phyloP scores from a whole-genome alignment of 139 green algal species.

The Pleodorina starrii region DNA sequence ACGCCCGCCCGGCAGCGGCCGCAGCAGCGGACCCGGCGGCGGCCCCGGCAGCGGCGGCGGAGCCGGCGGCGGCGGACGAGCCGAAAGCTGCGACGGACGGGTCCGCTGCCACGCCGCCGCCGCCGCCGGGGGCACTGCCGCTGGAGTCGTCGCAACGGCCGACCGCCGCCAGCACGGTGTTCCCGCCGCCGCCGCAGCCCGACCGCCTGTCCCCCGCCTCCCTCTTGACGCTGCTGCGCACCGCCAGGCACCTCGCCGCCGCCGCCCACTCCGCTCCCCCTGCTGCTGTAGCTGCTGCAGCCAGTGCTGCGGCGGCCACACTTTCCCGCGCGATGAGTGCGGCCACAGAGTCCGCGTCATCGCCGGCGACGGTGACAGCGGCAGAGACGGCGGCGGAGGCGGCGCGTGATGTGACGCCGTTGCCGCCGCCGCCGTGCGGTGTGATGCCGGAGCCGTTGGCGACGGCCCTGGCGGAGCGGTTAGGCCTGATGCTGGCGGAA shows the following conservation, averaged over 20 bases:
- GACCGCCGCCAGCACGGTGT: not conserved
- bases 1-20: not conserved
- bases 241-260: not conserved
- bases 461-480: not conserved
- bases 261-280: not conserved
- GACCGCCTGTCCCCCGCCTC: not conserved
- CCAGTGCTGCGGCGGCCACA: not conserved
- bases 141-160: not conserved
- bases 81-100: not conserved
- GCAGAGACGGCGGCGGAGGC: not conserved
- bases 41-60: not conserved
- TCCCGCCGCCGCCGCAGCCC: not conserved
- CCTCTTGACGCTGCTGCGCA: not conserved
- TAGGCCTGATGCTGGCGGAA: slow-evolving; percentile 8
- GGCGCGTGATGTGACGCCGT: too few relatives aligned
- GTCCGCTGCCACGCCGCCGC: too few relatives aligned
- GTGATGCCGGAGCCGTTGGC: slow-evolving; percentile 8
- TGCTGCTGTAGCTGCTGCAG: not conserved
- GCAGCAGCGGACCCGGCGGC: not conserved
- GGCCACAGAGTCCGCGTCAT: not conserved
- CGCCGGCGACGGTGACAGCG: not conserved
- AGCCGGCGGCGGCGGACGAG: not conserved
- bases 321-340: not conserved
- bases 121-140: not conserved
- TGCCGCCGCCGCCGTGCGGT: not conserved